A percentile compares a stretch with the other conserved stretches of the same genome.
These are phyloP conservation scores for Phyllosticta paracitricarpa DNA, from an alignment of 2,329 filamentous ascomycete genomes.

Conservation along the genomic window DNA sequence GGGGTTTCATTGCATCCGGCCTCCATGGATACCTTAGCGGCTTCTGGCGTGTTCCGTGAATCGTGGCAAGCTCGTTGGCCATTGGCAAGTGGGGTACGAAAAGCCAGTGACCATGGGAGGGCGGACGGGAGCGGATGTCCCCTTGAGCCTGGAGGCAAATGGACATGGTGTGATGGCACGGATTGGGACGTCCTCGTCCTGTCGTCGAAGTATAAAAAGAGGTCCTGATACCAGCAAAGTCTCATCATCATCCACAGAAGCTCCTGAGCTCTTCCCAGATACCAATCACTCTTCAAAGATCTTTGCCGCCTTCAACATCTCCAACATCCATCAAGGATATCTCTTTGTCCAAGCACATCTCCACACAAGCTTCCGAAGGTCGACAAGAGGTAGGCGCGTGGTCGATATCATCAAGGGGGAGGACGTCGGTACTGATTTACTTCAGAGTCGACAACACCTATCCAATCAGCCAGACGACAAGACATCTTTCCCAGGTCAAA, in stretches of 20 bases:
- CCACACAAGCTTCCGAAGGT: slow-evolving; percentile 1
- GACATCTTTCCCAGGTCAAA: slow-evolving; percentile 7
- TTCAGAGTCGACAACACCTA: slow-evolving; percentile 1
- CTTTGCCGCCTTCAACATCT: slow-evolving; percentile 6
- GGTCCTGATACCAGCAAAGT: slow-evolving; percentile 13
- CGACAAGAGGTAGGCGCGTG: slow-evolving; percentile 3
- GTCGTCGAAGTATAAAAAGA: slow-evolving; percentile 31
- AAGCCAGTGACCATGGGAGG: slow-evolving; percentile 28
- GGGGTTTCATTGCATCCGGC: slow-evolving; percentile 36
- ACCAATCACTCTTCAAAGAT: slow-evolving; percentile 5
- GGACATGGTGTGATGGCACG: slow-evolving; percentile 20
- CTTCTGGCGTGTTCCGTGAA: slow-evolving; percentile 32
- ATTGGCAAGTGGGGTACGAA: slow-evolving; percentile 30
- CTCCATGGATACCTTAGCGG: slow-evolving; percentile 33
- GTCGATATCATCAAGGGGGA: not conserved
- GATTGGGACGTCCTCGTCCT: slow-evolving; percentile 17
- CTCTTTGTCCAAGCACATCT: not conserved
- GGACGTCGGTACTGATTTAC: slow-evolving; percentile 2
- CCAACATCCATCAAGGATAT: slow-evolving; percentile 1
- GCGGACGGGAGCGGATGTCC: slow-evolving; percentile 26
- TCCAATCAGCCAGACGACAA: slow-evolving; percentile 11
- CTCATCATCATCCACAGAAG: slow-evolving; percentile 7
- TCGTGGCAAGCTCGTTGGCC: slow-evolving; percentile 38
- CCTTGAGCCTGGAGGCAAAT: slow-evolving; percentile 23
- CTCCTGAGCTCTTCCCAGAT: slow-evolving; percentile 3